Evolutionary conservation across 1,139 yeast genomes (phyloP), one percentile per base, ranked within the genome.

Genomic region (Pichia sp.): DNA sequence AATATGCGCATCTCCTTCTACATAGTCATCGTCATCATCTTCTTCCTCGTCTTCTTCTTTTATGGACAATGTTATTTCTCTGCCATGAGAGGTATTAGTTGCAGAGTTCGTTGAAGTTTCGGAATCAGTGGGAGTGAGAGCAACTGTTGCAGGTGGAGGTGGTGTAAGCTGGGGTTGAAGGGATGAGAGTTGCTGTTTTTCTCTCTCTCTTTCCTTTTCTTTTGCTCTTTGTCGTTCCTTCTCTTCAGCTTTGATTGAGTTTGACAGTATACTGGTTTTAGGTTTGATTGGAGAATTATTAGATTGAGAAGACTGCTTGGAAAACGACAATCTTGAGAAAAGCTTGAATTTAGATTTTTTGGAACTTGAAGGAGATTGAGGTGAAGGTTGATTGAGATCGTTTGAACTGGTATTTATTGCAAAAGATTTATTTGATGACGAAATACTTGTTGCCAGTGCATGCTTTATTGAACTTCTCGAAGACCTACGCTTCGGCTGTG

Each of bases 301-400:
- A n/a, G n/a, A n/a, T n/a, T 44, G 47, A 4, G 44, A 37, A 20
- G 34, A 28, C 31, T 51, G 52, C 30, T 52, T 50, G 5, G 52
- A 44, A 31, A 53, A 53, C 9, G 54, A 50, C 11, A 52, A 47
- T 40, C 52, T 42, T 3, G 48, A 45, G 20, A 43, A 43, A 4
- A 39, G 41, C 45, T 40, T 40, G 7, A 43, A 35, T 26, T 40
- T 43, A 5, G 44, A 40, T 12, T 17, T 34, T 5, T 30, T 30
- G 3, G 32, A 21, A 9, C 35, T 24, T 7, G 25, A 26, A 9
- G 30, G n/a, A 18, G 35, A 10, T 18, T 12, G 25, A 15, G 15
- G 8, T 14, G 30, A 14, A 9, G 30, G 4, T 5, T 17, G 15
- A 4, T 8, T 26, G 7, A 18, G 30, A 26, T 17, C 14, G 15